phyloP scores from a whole-genome alignment of 805 yeast genomes.

The Lachancea sp. region DNA sequence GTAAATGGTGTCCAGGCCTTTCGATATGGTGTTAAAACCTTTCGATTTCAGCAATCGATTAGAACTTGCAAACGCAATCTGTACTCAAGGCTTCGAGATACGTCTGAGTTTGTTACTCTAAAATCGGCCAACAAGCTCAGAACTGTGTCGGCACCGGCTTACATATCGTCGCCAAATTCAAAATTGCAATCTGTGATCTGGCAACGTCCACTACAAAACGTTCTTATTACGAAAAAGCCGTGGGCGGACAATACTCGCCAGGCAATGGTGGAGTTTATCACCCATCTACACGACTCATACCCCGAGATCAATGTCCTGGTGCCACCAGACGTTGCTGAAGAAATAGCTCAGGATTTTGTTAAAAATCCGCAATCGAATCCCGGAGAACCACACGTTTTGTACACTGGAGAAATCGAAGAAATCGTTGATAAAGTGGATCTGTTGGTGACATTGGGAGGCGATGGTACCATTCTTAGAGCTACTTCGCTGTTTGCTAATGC shows the following conservation, averaged over 20 bases:
- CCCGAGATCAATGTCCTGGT: slow-evolving; percentile 75
- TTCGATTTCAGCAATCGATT: neutral
- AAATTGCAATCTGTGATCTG: slow-evolving; percentile 60
- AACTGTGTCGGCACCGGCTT: slow-evolving; percentile 41
- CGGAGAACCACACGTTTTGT: slow-evolving; percentile 37
- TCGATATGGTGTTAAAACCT: neutral
- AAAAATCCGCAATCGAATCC: slow-evolving; percentile 25
- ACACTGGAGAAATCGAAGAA: slow-evolving; percentile 52
- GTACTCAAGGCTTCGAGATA: slow-evolving; percentile 13
- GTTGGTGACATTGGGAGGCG: slow-evolving; percentile 89
- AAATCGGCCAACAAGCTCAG: slow-evolving; percentile 30
- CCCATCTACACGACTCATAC: slow-evolving; percentile 52
- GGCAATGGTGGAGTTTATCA: slow-evolving; percentile 62
- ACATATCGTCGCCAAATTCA: slow-evolving; percentile 48
- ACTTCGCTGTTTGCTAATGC: slow-evolving; percentile 68
- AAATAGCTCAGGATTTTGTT: slow-evolving; percentile 37
- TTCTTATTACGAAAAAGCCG: slow-evolving; percentile 80
- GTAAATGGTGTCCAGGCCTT: neutral
- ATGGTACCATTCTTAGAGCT: slow-evolving; percentile 85
- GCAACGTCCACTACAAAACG: slow-evolving; percentile 67
- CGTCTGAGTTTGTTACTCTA: slow-evolving; percentile 25
- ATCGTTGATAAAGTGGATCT: slow-evolving; percentile 67
- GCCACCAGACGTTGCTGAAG: slow-evolving; percentile 67
- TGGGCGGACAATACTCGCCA: slow-evolving; percentile 57
- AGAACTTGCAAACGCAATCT: neutral